Evolutionary conservation across 208 protist species (phyloP).

Genomic region (Trypanosoma brucei): DNA sequence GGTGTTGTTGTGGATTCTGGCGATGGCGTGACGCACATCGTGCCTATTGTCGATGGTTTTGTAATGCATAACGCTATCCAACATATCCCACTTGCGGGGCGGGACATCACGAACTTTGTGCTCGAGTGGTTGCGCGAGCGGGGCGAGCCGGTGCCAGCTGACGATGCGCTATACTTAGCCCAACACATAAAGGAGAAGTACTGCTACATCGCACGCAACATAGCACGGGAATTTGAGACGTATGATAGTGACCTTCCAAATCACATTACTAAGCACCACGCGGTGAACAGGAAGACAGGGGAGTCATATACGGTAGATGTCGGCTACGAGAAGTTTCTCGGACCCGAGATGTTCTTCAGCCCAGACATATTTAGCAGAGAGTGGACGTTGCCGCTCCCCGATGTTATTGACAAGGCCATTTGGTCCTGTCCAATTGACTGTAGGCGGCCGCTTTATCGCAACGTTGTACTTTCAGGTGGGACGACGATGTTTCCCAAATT

Average conservation of each 20-base stretch:
- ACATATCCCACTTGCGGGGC: conserved; percentile 95
- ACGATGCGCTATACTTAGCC: conserved; percentile 89
- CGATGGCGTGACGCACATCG: conserved; percentile 97
- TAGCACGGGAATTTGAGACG: conserved; percentile 86
- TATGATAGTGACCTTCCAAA: conserved; percentile 89
- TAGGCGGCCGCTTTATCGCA: conserved; percentile 92
- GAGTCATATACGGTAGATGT: conserved; percentile 84
- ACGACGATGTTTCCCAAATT: conserved; percentile 97
- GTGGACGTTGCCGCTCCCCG: conserved; percentile 90
- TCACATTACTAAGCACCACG: conserved; percentile 76
- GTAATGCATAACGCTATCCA: conserved; percentile 94
- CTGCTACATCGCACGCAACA: conserved; percentile 92
- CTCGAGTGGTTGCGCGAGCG: conserved; percentile 92
- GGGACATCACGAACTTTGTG: conserved; percentile 95
- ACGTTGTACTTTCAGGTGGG: conserved; percentile 98
- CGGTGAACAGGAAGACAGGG: conserved; percentile 36
- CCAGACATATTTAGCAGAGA: conserved; percentile 95
- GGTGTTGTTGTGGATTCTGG: conserved; percentile 97
- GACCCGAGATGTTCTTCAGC: conserved; percentile 98
- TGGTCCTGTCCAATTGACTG: conserved; percentile 96
- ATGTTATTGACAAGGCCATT: conserved; percentile 91
- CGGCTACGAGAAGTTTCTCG: conserved; percentile 97
- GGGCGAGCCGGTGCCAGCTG: conserved; percentile 78
- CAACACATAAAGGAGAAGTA: conserved; percentile 93
- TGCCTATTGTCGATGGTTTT: conserved; percentile 97